Conservation (phyloP, 2,329 filamentous ascomycete genomes). For the Xylaria sp. region DNA sequence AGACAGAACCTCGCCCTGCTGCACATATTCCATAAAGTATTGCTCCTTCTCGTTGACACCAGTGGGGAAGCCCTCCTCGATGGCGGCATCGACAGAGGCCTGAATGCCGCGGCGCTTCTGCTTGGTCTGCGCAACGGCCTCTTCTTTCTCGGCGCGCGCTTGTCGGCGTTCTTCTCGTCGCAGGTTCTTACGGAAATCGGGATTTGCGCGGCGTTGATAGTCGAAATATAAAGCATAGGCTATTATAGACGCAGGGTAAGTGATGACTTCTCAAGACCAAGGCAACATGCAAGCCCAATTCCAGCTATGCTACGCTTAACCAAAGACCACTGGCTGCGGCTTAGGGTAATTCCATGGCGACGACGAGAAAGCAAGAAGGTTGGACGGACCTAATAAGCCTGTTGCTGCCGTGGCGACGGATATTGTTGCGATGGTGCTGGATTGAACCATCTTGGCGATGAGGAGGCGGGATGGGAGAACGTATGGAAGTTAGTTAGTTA, state of each 20-base stretch:
- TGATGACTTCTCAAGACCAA: constrained; percentile 34
- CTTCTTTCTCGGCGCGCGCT: constrained; percentile 76
- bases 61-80: constrained; percentile 89
- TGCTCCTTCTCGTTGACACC: constrained; percentile 93
- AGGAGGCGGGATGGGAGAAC: not conserved
- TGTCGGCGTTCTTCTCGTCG: constrained; percentile 81
- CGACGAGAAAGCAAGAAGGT: not conserved
- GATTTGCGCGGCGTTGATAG: constrained; percentile 70
- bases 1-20: constrained; percentile 84
- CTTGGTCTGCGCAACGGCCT: constrained; percentile 71
- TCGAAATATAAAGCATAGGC: constrained; percentile 77
- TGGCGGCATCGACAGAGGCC: constrained; percentile 79
- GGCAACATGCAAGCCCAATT: not conserved
- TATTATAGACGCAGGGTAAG: constrained; percentile 45
- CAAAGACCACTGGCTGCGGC: not conserved
- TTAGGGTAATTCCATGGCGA: not conserved
- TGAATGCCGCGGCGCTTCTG: constrained; percentile 80
- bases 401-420: constrained; percentile 70
- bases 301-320: not conserved
- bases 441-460: constrained; percentile 56
- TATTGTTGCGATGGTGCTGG: constrained; percentile 67
- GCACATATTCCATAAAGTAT: constrained; percentile 97
- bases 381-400: constrained; percentile 67
- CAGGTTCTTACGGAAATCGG: constrained; percentile 73
- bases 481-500: not conserved